Evolutionary conservation across 2,329 filamentous ascomycete genomes (phyloP).

Genomic region (Grosmannia serpens): DNA sequence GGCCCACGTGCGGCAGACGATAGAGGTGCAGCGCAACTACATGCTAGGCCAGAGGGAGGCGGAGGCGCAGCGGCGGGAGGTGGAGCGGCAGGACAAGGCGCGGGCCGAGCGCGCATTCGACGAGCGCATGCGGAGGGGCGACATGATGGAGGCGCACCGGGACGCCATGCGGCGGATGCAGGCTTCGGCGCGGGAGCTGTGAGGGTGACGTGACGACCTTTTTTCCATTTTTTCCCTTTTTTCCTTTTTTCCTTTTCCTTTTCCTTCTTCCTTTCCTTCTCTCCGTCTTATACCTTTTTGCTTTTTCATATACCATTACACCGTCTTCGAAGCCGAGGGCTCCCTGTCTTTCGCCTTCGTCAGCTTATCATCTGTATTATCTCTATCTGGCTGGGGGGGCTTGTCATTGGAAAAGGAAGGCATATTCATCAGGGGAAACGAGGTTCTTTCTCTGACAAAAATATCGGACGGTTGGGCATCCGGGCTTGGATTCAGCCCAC

Average conservation of each 20-base stretch:
- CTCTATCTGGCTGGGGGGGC: neutral
- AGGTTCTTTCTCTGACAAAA: neutral
- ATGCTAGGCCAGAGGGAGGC: slow-evolving; percentile 53
- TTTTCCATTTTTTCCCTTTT: neutral
- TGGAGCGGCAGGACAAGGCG: slow-evolving; percentile 44
- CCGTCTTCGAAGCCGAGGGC: neutral
- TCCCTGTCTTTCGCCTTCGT: neutral
- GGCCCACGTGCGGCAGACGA: slow-evolving; percentile 29
- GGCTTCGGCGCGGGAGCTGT: slow-evolving; percentile 12
- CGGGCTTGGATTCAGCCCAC: neutral
- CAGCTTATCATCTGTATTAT: neutral
- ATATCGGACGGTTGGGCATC: neutral
- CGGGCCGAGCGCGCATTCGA: slow-evolving; percentile 54
- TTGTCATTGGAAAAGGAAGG: neutral
- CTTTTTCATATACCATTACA: neutral
- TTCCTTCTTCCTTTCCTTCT: neutral
- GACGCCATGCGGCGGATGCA: slow-evolving; percentile 77
- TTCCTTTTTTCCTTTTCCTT: neutral
- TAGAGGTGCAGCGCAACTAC: slow-evolving; percentile 41
- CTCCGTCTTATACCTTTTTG: neutral
- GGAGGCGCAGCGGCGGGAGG: slow-evolving; percentile 47
- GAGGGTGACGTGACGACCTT: neutral
- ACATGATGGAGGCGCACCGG: slow-evolving; percentile 64
- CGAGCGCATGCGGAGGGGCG: slow-evolving; percentile 62
- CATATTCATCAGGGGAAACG: neutral